A percentile compares a stretch with the other conserved stretches of the same genome.
Conservation (phyloP, 495 filamentous ascomycete genomes). For the Hypoxylon subgilvum region DNA sequence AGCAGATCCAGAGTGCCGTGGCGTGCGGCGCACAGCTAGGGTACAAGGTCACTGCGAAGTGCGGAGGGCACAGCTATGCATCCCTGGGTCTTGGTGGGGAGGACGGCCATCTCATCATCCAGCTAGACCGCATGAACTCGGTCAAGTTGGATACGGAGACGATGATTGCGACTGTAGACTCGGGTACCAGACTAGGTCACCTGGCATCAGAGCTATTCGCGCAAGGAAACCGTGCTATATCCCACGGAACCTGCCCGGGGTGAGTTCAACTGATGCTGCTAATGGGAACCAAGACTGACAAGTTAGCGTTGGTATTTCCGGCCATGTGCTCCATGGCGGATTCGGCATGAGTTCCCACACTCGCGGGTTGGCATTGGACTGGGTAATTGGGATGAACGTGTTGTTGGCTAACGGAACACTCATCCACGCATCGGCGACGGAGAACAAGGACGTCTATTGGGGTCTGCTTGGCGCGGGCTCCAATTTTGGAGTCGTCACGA, state of each 20-base stretch:
- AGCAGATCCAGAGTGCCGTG: slow-evolving; percentile 52
- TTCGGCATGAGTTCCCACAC: slow-evolving; percentile 56
- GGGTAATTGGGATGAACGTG: slow-evolving; percentile 49
- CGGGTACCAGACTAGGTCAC: slow-evolving; percentile 50
- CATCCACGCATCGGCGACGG: slow-evolving; percentile 46
- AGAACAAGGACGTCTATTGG: slow-evolving; percentile 54
- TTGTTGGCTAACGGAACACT: slow-evolving; percentile 52
- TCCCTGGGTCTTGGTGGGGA: slow-evolving; percentile 55
- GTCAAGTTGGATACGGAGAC: slow-evolving; percentile 49
- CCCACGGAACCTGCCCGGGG: slow-evolving; percentile 56
- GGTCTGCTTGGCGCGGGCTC: slow-evolving; percentile 52
- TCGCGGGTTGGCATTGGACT: slow-evolving; percentile 53
- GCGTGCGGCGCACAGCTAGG: slow-evolving; percentile 49
- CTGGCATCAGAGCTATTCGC: slow-evolving; percentile 46
- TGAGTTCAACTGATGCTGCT: slow-evolving; percentile 25
- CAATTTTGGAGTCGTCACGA: slow-evolving; percentile 51
- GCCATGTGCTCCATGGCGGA: slow-evolving; percentile 54
- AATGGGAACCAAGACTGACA: slow-evolving; percentile 10
- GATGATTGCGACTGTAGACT: slow-evolving; percentile 48
- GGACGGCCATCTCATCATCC: slow-evolving; percentile 53
- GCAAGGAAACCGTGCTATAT: slow-evolving; percentile 51
- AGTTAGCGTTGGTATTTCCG: slow-evolving; percentile 51
- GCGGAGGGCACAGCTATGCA: slow-evolving; percentile 56
- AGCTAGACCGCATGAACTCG: slow-evolving; percentile 52
- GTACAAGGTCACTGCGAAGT: slow-evolving; percentile 52